These are phyloP conservation scores for Aspergillus steynii DNA, from an alignment of 495 filamentous ascomycete genomes.

Conservation along the genomic window DNA sequence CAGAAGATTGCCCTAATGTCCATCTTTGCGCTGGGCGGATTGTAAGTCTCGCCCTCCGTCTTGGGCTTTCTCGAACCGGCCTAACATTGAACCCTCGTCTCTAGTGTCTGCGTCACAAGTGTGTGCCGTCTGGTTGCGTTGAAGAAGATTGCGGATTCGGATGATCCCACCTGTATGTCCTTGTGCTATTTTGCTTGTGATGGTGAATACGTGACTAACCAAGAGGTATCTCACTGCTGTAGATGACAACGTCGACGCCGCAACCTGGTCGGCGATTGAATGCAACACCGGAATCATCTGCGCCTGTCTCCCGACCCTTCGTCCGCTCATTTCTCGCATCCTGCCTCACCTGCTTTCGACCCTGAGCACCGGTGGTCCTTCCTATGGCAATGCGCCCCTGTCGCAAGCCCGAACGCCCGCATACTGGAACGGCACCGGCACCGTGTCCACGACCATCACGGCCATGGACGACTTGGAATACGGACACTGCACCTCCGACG, in stretches of 20 bases:
- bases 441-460: conserved; percentile 31
- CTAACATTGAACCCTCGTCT: background rate
- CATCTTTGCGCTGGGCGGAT: conserved; percentile 53
- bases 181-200: background rate
- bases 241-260: conserved; percentile 58
- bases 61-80: background rate
- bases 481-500: conserved; percentile 25
- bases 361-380: conserved; percentile 21
- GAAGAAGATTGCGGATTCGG: conserved; percentile 39
- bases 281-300: conserved; percentile 87
- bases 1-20: conserved; percentile 49
- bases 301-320: conserved; percentile 83
- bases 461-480: conserved; percentile 37
- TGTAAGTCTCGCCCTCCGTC: conserved; percentile 37
- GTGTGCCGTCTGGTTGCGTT: conserved; percentile 40
- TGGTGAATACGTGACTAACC: background rate
- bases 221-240: conserved; percentile 1
- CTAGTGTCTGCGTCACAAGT: conserved; percentile 48
- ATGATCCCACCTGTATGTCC: conserved; percentile 44
- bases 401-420: conserved; percentile 23
- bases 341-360: conserved; percentile 36
- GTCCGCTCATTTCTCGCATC: conserved; percentile 64
- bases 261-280: conserved; percentile 84
- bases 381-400: conserved; percentile 15
- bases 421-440: conserved; percentile 35